Evolutionary conservation across 306 rosid species (phyloP).

Genomic region (Sicyos baderoa): DNA sequence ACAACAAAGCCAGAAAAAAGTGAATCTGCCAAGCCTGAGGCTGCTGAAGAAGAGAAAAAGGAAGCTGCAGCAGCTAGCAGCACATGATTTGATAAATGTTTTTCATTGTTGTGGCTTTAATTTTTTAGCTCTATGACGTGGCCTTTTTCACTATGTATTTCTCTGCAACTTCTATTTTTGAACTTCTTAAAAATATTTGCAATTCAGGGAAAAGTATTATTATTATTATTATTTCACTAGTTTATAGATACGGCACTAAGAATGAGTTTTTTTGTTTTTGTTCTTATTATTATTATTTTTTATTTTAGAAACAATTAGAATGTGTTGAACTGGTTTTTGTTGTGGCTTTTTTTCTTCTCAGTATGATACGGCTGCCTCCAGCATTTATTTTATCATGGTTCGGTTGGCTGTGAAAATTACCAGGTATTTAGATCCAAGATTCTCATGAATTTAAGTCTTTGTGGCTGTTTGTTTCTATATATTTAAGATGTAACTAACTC

Average conservation of each 20-base stretch:
- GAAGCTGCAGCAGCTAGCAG: conserved; percentile 57
- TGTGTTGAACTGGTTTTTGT: no score
- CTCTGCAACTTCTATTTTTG: conserved; percentile 13
- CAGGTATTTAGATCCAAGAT: neutral
- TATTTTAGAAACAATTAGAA: no score
- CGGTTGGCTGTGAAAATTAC: neutral
- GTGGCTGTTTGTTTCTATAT: no score
- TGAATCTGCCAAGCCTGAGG: conserved; percentile 18
- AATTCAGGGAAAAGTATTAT: neutral
- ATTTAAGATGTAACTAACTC: no score
- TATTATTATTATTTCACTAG: conserved; percentile 6
- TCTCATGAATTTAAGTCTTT: no score
- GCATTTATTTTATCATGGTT: neutral
- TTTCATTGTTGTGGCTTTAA: conserved; percentile 27
- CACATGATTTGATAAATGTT: conserved; percentile 42
- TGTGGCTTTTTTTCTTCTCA: no score
- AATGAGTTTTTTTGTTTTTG: no score
- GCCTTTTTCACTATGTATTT: neutral
- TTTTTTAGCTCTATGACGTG: conserved; percentile 19
- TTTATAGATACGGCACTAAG: neutral
- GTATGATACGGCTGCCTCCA: no score
- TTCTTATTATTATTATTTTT: no score
- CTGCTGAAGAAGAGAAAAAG: conserved; percentile 41
- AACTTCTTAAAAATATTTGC: conserved; percentile 22
- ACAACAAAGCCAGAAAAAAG: conserved; percentile 44